These are phyloP conservation scores for Saccharomyces eubayanus DNA, from an alignment of 805 yeast genomes.

Conservation along the genomic window DNA sequence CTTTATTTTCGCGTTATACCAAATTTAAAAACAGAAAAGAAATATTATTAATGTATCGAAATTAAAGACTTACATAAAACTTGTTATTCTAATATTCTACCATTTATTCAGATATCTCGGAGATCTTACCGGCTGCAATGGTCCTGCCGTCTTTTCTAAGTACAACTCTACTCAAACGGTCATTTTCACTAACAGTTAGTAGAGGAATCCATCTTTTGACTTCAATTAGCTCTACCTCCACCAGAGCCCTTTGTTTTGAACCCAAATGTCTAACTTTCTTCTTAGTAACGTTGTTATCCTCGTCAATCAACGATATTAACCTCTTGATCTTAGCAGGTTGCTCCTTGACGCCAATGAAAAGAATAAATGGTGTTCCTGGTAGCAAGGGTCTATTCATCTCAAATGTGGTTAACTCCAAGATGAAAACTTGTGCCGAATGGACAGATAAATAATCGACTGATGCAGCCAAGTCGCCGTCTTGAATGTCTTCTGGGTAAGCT, in stretches of 20 bases:
- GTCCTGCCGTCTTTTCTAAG: conserved; percentile 97
- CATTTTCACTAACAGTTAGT: conserved; percentile 77
- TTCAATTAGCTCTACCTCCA: conserved; percentile 92
- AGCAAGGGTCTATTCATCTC: conserved; percentile 63
- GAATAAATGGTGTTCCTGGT: conserved; percentile 68
- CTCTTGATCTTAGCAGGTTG: conserved; percentile 58
- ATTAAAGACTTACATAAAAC: neutral
- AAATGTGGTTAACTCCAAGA: conserved; percentile 56
- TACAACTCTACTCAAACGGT: conserved; percentile 91
- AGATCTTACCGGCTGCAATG: conserved; percentile 79
- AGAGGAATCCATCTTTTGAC: conserved; percentile 88
- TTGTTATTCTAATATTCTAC: neutral
- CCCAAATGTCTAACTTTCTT: conserved; percentile 92
- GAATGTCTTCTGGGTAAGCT: conserved; percentile 37
- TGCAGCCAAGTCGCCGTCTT: conserved; percentile 61
- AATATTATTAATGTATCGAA: neutral
- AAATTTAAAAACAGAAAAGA: neutral
- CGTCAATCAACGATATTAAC: conserved; percentile 55
- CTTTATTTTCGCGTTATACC: neutral
- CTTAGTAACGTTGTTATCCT: conserved; percentile 56
- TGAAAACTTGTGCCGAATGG: conserved; percentile 40
- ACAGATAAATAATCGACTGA: conserved; percentile 37
- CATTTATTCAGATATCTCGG: neutral
- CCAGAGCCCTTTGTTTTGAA: conserved; percentile 91
- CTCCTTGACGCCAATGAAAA: conserved; percentile 68